These are phyloP conservation scores for Botrytis medusae DNA, from an alignment of 2,329 filamentous ascomycete genomes.

Conservation along the genomic window DNA sequence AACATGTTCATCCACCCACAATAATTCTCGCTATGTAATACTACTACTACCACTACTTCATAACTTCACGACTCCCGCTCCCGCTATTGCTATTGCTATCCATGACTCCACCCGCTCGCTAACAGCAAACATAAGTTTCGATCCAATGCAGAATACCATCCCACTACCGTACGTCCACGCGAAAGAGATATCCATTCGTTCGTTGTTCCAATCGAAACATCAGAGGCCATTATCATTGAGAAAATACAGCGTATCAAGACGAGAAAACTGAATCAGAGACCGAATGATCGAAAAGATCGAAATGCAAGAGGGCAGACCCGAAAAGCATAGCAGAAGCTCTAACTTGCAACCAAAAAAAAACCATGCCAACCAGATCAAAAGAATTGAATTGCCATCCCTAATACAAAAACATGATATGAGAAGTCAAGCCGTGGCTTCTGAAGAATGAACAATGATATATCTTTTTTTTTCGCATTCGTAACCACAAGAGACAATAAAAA, in stretches of 20 bases:
- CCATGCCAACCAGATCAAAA: slow-evolving; percentile 19
- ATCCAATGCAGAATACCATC: slow-evolving; percentile 16
- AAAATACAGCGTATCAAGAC: slow-evolving; percentile 9
- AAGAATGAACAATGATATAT: slow-evolving; percentile 15
- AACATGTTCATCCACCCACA: neutral
- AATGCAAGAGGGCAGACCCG: slow-evolving; percentile 8
- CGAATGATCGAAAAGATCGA: neutral
- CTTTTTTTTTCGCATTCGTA: slow-evolving; percentile 9
- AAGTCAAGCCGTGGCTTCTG: slow-evolving; percentile 6
- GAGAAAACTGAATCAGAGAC: slow-evolving; percentile 6
- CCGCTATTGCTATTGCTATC: neutral
- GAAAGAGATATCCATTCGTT: slow-evolving; percentile 13
- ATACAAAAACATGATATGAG: slow-evolving; percentile 17
- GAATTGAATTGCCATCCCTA: slow-evolving; percentile 10
- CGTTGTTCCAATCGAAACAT: slow-evolving; percentile 14
- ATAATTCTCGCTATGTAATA: slow-evolving; percentile 10
- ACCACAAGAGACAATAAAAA: neutral
- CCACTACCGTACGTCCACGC: slow-evolving; percentile 1
- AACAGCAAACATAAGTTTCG: slow-evolving; percentile 15
- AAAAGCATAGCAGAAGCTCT: slow-evolving; percentile 15
- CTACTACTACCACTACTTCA: slow-evolving; percentile 1
- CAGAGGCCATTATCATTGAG: slow-evolving; percentile 10
- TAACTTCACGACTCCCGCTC: neutral
- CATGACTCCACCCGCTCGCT: slow-evolving; percentile 10
- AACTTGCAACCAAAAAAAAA: slow-evolving; percentile 17